Evolutionary conservation across 495 filamentous ascomycete genomes (phyloP).

Genomic region (Aspergillus affinis): DNA sequence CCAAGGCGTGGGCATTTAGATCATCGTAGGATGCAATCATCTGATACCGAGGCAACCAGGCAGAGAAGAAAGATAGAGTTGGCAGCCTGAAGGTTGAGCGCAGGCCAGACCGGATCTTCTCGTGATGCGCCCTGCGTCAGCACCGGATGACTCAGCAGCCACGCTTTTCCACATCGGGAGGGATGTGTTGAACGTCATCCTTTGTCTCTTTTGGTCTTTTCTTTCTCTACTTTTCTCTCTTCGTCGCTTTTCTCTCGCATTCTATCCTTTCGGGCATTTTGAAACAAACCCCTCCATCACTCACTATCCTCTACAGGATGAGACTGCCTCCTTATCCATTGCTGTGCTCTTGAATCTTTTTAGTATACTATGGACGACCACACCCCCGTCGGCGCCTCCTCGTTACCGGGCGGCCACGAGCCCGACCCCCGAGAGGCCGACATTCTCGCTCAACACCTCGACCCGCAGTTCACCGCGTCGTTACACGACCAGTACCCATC

Average conservation of each 20-base stretch:
- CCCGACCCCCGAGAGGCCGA: conserved; percentile 21
- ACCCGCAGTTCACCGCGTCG: conserved; percentile 39
- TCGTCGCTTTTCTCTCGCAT: neutral
- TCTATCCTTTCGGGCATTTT: neutral
- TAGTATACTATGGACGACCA: neutral
- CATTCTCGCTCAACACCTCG: conserved; percentile 39
- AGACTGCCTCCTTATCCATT: neutral
- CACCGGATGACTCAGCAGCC: neutral
- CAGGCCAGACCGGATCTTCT: neutral
- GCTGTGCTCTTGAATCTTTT: neutral
- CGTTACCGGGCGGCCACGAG: neutral
- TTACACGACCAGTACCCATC: conserved; percentile 9
- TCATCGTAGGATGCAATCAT: too few relatives aligned
- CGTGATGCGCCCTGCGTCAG: neutral
- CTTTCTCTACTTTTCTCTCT: neutral
- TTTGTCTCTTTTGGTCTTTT: neutral
- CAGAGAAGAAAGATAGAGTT: too few relatives aligned
- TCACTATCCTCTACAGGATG: neutral
- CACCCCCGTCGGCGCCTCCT: neutral
- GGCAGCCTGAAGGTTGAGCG: too few relatives aligned
- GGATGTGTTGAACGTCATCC: neutral
- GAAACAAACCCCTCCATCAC: neutral
- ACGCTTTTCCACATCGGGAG: neutral
- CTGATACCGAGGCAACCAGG: too few relatives aligned
- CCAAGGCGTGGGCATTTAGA: too few relatives aligned